These are phyloP conservation scores for Hypoxylon sp. DNA, from an alignment of 2,329 filamentous ascomycete species.

Conservation along the genomic window DNA sequence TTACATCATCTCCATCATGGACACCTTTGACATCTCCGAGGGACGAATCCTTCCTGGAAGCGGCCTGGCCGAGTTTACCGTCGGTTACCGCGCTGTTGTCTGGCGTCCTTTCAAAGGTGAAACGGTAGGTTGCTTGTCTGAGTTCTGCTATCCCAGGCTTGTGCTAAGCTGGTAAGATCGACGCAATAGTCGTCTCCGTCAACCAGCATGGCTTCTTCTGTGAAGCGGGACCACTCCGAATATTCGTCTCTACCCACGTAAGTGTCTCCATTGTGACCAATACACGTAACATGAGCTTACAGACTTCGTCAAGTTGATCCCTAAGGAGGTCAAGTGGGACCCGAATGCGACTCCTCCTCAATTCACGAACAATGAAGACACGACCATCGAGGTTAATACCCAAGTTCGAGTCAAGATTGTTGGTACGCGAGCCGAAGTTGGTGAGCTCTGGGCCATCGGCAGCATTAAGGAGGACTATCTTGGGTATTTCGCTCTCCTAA, in stretches of 20 bases:
- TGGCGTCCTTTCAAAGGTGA: conserved; percentile 99
- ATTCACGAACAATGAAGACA: conserved; percentile 94
- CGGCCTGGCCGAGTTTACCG: conserved; percentile 92
- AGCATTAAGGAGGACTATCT: conserved; percentile 91
- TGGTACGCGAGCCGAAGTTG: conserved; percentile 91
- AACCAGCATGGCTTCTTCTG: conserved; percentile 94
- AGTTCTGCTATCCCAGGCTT: conserved; percentile 32
- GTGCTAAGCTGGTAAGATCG: conserved; percentile 71
- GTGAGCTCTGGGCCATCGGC: conserved; percentile 95
- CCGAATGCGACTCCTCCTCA: conserved; percentile 96
- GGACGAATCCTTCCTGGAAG: conserved; percentile 92
- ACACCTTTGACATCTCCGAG: conserved; percentile 94
- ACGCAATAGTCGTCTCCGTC: conserved; percentile 92
- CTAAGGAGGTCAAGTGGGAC: conserved; percentile 91
- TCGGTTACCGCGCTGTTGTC: conserved; percentile 94
- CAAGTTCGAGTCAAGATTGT: conserved; percentile 95
- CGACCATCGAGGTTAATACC: conserved; percentile 92
- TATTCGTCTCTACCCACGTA: conserved; percentile 88
- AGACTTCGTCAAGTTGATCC: conserved; percentile 77
- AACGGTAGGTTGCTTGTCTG: conserved; percentile 74
- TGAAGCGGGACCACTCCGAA: conserved; percentile 80
- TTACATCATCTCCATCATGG: conserved; percentile 98
- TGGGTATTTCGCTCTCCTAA: conserved; percentile 61
- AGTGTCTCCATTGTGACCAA: conserved; percentile 36
- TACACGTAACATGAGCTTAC: conserved; percentile 41